Conservation (phyloP, 345 rosid species). For the Isatis tinctoria region DNA sequence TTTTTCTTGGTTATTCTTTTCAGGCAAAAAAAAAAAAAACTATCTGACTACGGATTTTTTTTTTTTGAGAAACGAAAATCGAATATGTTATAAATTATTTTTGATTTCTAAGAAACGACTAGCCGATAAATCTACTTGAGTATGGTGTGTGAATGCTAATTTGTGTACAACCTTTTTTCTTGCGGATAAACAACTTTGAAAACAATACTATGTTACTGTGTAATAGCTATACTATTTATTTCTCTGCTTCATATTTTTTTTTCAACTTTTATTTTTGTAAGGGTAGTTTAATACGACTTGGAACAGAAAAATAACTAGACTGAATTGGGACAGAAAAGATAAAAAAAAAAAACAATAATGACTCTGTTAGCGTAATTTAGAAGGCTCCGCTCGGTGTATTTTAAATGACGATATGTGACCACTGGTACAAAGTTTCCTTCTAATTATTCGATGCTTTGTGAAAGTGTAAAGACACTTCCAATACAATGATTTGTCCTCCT, state of each 20-base stretch:
- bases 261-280: neutral
- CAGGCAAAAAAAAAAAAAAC: neutral
- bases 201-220: neutral
- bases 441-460: conserved; percentile 26
- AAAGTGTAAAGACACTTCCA: conserved; percentile 29
- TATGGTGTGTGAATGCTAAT: neutral
- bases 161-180: neutral
- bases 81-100: neutral
- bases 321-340: no score
- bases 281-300: neutral
- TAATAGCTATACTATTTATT: neutral
- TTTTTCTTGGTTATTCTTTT: neutral
- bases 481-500: conserved; percentile 18
- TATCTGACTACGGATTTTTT: neutral
- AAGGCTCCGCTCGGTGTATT: neutral
- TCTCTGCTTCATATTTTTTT: neutral
- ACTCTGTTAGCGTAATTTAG: neutral
- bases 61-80: neutral
- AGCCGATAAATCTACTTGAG: neutral
- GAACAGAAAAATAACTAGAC: neutral
- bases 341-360: neutral
- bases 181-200: neutral
- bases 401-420: neutral
- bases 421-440: neutral
- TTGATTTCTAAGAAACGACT: neutral